Conservation (phyloP, 148 eudicot genomes). For the Rhododendron mucronatum region DNA sequence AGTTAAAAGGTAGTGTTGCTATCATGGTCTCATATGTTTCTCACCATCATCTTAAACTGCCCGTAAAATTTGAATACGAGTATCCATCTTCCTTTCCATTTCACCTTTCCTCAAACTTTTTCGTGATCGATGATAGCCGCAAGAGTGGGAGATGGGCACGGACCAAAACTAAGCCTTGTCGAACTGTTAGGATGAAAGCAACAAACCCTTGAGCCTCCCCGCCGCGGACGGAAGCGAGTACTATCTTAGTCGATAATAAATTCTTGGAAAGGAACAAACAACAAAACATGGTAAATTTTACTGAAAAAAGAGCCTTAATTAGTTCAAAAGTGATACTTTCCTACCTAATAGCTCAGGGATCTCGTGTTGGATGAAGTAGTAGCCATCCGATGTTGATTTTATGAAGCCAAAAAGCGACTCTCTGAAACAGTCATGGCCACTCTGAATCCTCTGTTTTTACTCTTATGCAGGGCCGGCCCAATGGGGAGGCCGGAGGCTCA, state of each 20-base stretch:
- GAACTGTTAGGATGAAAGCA: not conserved
- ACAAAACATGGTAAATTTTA: not conserved
- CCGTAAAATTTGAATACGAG: too few species aligned
- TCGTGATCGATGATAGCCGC: too few species aligned
- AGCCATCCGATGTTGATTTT: not conserved
- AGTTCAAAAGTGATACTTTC: not conserved
- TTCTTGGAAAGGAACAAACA: not conserved
- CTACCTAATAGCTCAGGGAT: not conserved
- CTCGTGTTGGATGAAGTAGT: not conserved
- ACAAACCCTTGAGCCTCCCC: not conserved
- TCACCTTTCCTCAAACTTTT: too few species aligned
- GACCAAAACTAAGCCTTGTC: not conserved
- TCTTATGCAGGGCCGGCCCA: too few species aligned
- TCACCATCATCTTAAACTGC: too few species aligned
- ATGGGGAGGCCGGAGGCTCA: too few species aligned
- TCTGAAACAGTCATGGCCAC: not conserved
- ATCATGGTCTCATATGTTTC: too few species aligned
- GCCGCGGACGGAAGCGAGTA: not conserved
- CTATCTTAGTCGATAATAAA: not conserved
- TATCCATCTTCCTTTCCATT: too few species aligned
- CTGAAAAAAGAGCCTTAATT: not conserved
- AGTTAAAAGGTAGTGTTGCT: too few species aligned
- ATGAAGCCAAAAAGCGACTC: not conserved
- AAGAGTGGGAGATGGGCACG: too few species aligned
- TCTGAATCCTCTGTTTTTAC: not conserved